Percentiles rank a stretch among this genome's conserved stretches.
These are phyloP conservation scores for Penicillium brasilianum DNA, from an alignment of 2,329 filamentous ascomycete genomes.

Conservation along the genomic window DNA sequence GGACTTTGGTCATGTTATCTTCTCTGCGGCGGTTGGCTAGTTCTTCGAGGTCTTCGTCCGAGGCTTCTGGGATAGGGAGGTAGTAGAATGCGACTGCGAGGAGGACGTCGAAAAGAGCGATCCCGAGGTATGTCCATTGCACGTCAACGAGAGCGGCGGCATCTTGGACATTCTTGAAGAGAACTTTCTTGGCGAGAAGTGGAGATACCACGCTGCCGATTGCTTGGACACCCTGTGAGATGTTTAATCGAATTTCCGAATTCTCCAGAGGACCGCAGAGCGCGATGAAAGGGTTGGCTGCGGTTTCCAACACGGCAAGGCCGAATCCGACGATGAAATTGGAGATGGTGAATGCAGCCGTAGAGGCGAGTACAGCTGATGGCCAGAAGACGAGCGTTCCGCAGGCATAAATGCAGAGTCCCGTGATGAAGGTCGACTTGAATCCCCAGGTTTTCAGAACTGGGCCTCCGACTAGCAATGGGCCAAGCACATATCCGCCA, in stretches of 20 bases:
- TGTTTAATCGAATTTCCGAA: constrained; percentile 63
- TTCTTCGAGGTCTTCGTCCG: constrained; percentile 63
- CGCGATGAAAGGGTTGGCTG: constrained; percentile 66
- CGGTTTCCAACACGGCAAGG: constrained; percentile 64
- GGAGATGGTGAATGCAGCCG: constrained; percentile 64
- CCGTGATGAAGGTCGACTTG: constrained; percentile 65
- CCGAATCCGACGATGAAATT: constrained; percentile 68
- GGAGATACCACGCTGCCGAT: constrained; percentile 65
- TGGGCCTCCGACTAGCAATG: constrained; percentile 59
- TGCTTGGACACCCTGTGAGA: constrained; percentile 67
- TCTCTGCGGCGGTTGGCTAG: constrained; percentile 57
- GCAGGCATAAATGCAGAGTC: constrained; percentile 66
- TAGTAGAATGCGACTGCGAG: constrained; percentile 66
- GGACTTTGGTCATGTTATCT: constrained; percentile 54
- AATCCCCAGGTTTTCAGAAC: constrained; percentile 65
- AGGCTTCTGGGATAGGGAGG: constrained; percentile 65
- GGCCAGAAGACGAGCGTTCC: constrained; percentile 68
- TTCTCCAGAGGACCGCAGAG: constrained; percentile 66
- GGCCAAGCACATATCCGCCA: constrained; percentile 62
- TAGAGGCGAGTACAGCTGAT: constrained; percentile 65
- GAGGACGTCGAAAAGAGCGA: constrained; percentile 63
- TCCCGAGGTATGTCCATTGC: constrained; percentile 69
- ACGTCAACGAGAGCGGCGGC: constrained; percentile 62
- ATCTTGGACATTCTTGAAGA: constrained; percentile 57
- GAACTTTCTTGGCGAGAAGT: constrained; percentile 62